Conservation (phyloP, 1,139 yeast species). For the Protomyces arabidopsidicola region DNA sequence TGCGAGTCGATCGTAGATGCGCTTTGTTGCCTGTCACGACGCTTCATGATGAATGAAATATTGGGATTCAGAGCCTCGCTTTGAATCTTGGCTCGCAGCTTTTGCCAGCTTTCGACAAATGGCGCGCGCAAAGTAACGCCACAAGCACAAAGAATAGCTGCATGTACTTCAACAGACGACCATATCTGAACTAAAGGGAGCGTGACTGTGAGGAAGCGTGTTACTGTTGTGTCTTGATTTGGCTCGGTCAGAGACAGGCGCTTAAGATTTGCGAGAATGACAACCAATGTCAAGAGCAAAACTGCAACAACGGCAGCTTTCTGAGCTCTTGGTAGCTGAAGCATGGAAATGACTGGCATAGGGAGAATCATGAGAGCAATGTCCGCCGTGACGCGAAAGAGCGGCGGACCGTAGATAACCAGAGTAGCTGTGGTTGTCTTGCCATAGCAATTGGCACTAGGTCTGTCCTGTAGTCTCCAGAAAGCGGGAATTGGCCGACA, state of each 20-base stretch:
- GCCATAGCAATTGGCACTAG: background rate
- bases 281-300: background rate
- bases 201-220: background rate
- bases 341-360: background rate
- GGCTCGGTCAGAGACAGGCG: background rate
- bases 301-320: slow-evolving; percentile 1
- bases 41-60: background rate
- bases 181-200: slow-evolving; percentile 1
- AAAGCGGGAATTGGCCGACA: slow-evolving; percentile 1
- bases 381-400: background rate
- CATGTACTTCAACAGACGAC: background rate
- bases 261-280: background rate
- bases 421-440: background rate
- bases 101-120: background rate
- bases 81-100: background rate
- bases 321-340: background rate
- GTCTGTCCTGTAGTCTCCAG: background rate
- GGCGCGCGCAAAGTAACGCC: slow-evolving; percentile 1
- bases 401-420: slow-evolving; percentile 2
- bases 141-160: slow-evolving; percentile 5
- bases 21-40: background rate
- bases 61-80: background rate
- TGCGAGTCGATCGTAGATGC: background rate
- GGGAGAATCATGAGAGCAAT: background rate
- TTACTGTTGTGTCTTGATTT: background rate